Conservation (phyloP, 768 basidiomycete species). For the Brasilioporus rufonigricans region DNA sequence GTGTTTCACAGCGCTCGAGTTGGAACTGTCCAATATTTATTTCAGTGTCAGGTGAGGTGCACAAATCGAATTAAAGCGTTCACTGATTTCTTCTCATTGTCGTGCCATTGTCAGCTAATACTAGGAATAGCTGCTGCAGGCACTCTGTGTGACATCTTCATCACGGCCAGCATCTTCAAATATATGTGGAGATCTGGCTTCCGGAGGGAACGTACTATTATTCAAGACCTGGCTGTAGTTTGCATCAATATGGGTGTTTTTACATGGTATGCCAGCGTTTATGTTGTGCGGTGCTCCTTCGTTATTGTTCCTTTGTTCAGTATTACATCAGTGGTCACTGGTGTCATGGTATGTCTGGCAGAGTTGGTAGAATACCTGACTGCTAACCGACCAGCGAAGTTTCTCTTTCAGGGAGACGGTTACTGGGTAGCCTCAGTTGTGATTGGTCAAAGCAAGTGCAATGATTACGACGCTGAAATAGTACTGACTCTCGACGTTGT, state of each 20-base stretch:
- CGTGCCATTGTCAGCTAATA: neutral
- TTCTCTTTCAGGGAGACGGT: neutral
- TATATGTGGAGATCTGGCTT: conserved; percentile 17
- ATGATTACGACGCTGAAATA: neutral
- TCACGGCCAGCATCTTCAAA: conserved; percentile 6
- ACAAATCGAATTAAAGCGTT: too few species aligned
- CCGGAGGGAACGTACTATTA: neutral
- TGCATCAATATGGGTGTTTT: conserved; percentile 12
- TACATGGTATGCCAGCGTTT: conserved; percentile 3
- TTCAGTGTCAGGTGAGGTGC: conserved; percentile 5
- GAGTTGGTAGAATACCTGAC: too few species aligned
- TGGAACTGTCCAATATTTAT: conserved; percentile 1
- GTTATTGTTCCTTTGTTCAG: neutral
- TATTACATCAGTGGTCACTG: neutral
- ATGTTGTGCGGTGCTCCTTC: neutral
- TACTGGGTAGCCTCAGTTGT: conserved; percentile 3
- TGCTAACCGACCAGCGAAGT: neutral
- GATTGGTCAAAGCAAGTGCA: conserved; percentile 3
- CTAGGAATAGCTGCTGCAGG: conserved; percentile 1
- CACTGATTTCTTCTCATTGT: neutral
- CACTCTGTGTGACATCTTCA: conserved; percentile 8
- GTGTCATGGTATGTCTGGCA: neutral
- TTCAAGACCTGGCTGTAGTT: conserved; percentile 12
- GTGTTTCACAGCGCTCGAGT: conserved; percentile 3
- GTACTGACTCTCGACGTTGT: neutral